These are phyloP conservation scores for Thalassiosira delicatula DNA, from an alignment of 352 stramenopile species.

Conservation along the genomic window DNA sequence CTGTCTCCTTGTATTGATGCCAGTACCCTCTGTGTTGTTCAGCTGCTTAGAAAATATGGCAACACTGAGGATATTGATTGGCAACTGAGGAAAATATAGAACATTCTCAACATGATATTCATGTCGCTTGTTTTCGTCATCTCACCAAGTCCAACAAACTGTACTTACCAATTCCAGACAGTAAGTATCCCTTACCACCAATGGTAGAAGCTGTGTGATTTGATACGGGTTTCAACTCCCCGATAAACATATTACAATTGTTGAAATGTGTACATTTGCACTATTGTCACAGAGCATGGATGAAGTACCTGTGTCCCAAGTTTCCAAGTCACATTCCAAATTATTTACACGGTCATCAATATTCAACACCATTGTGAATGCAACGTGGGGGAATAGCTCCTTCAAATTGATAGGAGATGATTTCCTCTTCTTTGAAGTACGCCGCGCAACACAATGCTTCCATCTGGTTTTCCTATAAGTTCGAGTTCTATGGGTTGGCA, in stretches of 20 bases:
- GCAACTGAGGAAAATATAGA: conserved; percentile 25
- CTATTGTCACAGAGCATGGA: conserved; percentile 25
- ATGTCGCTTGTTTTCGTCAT: conserved; percentile 13
- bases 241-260: conserved; percentile 12
- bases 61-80: conserved; percentile 39
- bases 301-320: conserved; percentile 12
- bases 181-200: background rate
- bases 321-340: background rate
- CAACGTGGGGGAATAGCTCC: too few species aligned
- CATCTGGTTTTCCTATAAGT: too few species aligned
- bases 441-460: too few species aligned
- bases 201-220: conserved; percentile 23
- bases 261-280: conserved; percentile 35
- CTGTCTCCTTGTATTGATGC: conserved; percentile 9
- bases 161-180: conserved; percentile 20
- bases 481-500: too few species aligned
- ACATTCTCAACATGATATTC: conserved; percentile 8
- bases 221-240: background rate
- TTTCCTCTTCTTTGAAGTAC: too few species aligned
- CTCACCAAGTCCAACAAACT: conserved; percentile 18
- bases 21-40: conserved; percentile 3
- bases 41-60: conserved; percentile 18
- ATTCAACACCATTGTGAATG: conserved; percentile 16
- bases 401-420: too few species aligned
- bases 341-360: conserved; percentile 12